phyloP scores from a whole-genome alignment of 2,329 filamentous ascomycete genomes.

The Hymenoscyphus albidus region DNA sequence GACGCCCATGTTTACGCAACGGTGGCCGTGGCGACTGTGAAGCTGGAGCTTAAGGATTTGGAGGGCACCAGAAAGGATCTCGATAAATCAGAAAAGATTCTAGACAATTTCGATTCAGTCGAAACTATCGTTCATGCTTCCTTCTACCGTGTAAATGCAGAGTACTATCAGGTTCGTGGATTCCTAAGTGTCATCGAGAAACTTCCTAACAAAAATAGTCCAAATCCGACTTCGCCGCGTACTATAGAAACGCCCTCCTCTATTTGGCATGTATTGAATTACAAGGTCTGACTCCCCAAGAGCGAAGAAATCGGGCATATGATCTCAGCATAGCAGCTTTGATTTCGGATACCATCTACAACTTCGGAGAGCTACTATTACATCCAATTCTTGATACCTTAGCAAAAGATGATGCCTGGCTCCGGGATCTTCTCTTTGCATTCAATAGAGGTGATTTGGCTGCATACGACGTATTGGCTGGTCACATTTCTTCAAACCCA shows the following conservation, averaged over 20 bases:
- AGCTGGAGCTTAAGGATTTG: conserved; percentile 73
- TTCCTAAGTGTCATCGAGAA: neutral
- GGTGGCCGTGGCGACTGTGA: conserved; percentile 83
- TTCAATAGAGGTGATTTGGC: conserved; percentile 94
- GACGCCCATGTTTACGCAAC: conserved; percentile 94
- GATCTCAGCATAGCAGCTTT: conserved; percentile 90
- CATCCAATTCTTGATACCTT: conserved; percentile 93
- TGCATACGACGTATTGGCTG: conserved; percentile 78
- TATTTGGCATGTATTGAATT: conserved; percentile 96
- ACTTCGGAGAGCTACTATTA: conserved; percentile 97
- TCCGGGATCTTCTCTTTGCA: conserved; percentile 91
- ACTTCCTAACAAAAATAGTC: conserved; percentile 41
- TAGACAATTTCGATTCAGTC: conserved; percentile 90
- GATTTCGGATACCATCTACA: conserved; percentile 94
- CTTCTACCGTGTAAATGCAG: conserved; percentile 93
- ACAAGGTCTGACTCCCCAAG: conserved; percentile 64
- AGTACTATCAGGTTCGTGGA: conserved; percentile 74
- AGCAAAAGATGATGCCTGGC: conserved; percentile 74
- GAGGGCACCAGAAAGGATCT: conserved; percentile 84
- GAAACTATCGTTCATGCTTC: conserved; percentile 93
- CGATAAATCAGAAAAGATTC: conserved; percentile 78
- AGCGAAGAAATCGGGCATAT: conserved; percentile 81
- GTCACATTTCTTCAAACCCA: conserved; percentile 74
- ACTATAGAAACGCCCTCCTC: conserved; percentile 95
- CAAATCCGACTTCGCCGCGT: conserved; percentile 89